These are phyloP conservation scores for Biscogniauxia sp. DNA, from an alignment of 2,329 filamentous ascomycete genomes.

Conservation along the genomic window DNA sequence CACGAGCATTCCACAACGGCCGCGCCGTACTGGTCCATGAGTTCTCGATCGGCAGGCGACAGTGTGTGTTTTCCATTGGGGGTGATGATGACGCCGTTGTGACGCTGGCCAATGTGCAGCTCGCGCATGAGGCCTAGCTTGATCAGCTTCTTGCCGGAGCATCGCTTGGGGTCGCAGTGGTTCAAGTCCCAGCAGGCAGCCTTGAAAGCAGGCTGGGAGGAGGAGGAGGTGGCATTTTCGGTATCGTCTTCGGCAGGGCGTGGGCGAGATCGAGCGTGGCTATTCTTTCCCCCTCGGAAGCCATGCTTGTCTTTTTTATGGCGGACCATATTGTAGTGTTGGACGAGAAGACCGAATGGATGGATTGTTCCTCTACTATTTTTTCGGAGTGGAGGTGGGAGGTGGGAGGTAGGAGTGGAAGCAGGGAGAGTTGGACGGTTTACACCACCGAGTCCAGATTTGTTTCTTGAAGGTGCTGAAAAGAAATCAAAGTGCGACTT, in stretches of 20 bases:
- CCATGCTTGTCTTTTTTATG: slow-evolving; percentile 88
- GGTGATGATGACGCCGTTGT: slow-evolving; percentile 87
- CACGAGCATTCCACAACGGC: slow-evolving; percentile 97
- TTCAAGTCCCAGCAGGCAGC: slow-evolving; percentile 97
- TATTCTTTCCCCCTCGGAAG: slow-evolving; percentile 70
- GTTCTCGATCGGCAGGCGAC: slow-evolving; percentile 75
- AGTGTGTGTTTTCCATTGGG: slow-evolving; percentile 87
- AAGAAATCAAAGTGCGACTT: too few relatives aligned
- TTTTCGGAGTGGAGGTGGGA: too few relatives aligned
- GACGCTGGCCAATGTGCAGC: slow-evolving; percentile 86
- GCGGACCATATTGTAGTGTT: slow-evolving; percentile 71
- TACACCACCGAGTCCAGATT: too few relatives aligned
- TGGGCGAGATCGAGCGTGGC: slow-evolving; percentile 54
- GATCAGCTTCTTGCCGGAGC: slow-evolving; percentile 94
- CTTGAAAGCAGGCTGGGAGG: slow-evolving; percentile 64
- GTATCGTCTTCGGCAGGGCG: slow-evolving; percentile 41
- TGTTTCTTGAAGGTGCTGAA: too few relatives aligned
- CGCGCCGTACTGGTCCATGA: slow-evolving; percentile 85
- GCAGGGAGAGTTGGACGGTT: not conserved
- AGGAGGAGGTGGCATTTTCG: slow-evolving; percentile 37
- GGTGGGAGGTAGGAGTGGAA: not conserved
- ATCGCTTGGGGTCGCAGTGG: slow-evolving; percentile 95
- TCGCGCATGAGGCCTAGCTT: slow-evolving; percentile 90
- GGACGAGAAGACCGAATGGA: too few relatives aligned
- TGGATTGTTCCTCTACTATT: too few relatives aligned